Base-by-base conservation (phyloP, 805 yeast species). In the Spathaspora passalidarum region DNA sequence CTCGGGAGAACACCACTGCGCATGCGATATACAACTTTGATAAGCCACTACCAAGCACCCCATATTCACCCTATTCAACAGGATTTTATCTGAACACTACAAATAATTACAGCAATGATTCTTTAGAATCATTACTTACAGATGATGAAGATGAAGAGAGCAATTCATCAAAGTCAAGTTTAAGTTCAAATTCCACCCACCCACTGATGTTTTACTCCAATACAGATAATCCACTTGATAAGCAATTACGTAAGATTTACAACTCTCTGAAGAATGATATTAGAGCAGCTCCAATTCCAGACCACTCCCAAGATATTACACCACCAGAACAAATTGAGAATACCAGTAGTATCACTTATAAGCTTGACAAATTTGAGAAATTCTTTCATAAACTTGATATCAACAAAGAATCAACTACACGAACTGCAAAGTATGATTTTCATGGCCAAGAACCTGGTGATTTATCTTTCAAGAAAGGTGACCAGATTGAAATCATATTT, bases 371-470 rank as follows among this genome's bases (percentile, higher is more conserved):
- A 39, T 47, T 62, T 16, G 51, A 55, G 29, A 41, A 47, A 17
- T 61, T 65, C 37, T 68, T 65, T 46, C 51, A 48, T 13, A 52
- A 53, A 18, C 20, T 63, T 3, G 43, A 44, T 13, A 18, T 34
- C 7, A 47, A 20, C 17, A 61, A 2, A 39, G 45, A 9, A 16
- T 32, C 9, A 44, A 32, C 46, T 45, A 36, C 35, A 20, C 19
- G 23, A 17, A 29, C 14, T 5, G 61, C 62, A 10, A 55, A 53
- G 38, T 45, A 52, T 45, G 60, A 55, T 45, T 71, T 67, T 45
- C 48, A 46, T 6, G 75, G 74, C 1, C 52, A 40, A 14, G 57
- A 62, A 42, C 60, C 70, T 0, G 76, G 75, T 2, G 75, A 71
- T 42, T 58, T 71, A 37, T 57, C 72, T 3, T 65, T 71, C 43